Conservation (phyloP, 164 flowering plant species). For the Buxus sempervirens region DNA sequence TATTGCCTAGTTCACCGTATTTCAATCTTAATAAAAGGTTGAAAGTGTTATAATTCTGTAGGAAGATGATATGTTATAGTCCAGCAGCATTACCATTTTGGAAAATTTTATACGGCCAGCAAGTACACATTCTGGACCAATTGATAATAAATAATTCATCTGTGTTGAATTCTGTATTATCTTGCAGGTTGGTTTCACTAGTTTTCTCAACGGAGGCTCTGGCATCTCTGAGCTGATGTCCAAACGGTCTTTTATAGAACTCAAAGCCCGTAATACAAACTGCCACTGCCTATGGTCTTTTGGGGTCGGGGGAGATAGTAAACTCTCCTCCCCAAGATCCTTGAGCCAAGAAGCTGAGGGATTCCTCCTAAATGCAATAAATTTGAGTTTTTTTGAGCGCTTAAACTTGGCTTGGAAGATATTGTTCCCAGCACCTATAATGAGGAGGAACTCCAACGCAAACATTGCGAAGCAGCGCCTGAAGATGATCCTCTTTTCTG, state of each 20-base stretch:
- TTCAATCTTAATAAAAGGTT: too few relatives aligned
- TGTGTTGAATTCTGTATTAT: conserved; percentile 1
- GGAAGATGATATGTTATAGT: too few relatives aligned
- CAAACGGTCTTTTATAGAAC: conserved; percentile 29
- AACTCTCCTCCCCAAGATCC: conserved; percentile 35
- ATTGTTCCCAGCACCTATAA: conserved; percentile 59
- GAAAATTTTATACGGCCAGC: too few relatives aligned
- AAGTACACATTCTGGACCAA: too few relatives aligned
- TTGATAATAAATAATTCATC: neutral
- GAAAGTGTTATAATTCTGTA: too few relatives aligned
- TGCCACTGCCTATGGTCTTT: conserved; percentile 30
- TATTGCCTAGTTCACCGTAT: too few relatives aligned
- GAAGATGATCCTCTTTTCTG: conserved; percentile 97
- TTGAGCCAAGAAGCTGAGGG: conserved; percentile 58
- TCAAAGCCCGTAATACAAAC: conserved; percentile 18
- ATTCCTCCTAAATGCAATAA: conserved; percentile 64
- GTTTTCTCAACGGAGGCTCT: conserved; percentile 37
- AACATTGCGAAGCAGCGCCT: conserved; percentile 89
- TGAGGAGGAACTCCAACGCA: conserved; percentile 71
- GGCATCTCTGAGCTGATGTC: conserved; percentile 22
- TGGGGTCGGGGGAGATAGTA: conserved; percentile 32
- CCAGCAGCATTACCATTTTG: too few relatives aligned
- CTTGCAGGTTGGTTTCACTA: conserved; percentile 49
- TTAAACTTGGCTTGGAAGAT: conserved; percentile 91
- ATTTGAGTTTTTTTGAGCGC: conserved; percentile 85